Conservation (phyloP, 805 yeast species). For the Cyberlindnera japonica region DNA sequence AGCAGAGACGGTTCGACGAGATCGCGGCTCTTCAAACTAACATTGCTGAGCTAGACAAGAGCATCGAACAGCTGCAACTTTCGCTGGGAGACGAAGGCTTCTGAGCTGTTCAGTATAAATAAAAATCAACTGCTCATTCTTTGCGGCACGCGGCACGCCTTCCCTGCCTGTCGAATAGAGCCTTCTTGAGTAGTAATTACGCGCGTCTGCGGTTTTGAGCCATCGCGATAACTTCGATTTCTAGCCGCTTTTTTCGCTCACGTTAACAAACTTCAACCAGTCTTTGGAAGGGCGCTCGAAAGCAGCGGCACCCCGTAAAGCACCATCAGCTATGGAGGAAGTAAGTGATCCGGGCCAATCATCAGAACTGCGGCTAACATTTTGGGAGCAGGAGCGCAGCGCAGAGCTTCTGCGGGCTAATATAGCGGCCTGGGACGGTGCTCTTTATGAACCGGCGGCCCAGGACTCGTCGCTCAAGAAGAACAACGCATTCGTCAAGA, state of each 20-base stretch:
- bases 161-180: slow-evolving; percentile 62
- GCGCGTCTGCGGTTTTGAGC: too few relatives aligned
- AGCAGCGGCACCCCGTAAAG: too few relatives aligned
- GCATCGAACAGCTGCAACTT: slow-evolving; percentile 54
- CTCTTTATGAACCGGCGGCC: slow-evolving; percentile 13
- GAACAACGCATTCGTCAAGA: slow-evolving; percentile 75
- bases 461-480: slow-evolving; percentile 78
- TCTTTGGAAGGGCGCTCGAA: too few relatives aligned
- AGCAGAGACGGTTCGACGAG: not conserved
- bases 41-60: slow-evolving; percentile 6
- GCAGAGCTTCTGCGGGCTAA: slow-evolving; percentile 15
- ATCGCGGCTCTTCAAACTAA: slow-evolving; percentile 26
- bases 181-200: too few relatives aligned
- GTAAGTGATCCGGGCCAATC: slow-evolving; percentile 2
- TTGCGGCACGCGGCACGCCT: slow-evolving; percentile 71
- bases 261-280: not conserved
- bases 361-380: not conserved
- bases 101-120: too few relatives aligned
- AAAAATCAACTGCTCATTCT: slow-evolving; percentile 52
- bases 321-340: slow-evolving; percentile 55
- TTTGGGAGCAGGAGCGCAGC: slow-evolving; percentile 1
- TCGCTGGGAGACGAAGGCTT: slow-evolving; percentile 30
- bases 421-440: slow-evolving; percentile 22
- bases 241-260: not conserved
- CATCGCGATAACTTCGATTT: too few relatives aligned